These are phyloP conservation scores for Bromus sterilis DNA, from an alignment of 176 grass and related monocot genomes.

Conservation along the genomic window DNA sequence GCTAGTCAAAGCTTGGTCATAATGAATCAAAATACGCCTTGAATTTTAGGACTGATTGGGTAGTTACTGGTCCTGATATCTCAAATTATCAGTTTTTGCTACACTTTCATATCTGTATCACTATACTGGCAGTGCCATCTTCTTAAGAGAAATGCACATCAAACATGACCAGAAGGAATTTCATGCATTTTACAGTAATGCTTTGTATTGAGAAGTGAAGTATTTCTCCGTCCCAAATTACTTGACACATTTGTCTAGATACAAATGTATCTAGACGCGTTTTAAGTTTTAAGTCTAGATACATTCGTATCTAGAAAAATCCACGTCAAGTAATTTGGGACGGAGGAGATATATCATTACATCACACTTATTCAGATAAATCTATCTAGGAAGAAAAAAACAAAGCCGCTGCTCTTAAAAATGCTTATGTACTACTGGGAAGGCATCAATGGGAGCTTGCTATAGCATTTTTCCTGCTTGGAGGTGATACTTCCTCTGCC, in stretches of 20 bases:
- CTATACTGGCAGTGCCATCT: background rate
- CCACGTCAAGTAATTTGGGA: too few species aligned
- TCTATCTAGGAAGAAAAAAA: conserved; percentile 86
- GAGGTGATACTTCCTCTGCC: conserved; percentile 75
- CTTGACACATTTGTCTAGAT: too few species aligned
- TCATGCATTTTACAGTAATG: conserved; percentile 4
- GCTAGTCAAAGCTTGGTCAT: too few species aligned
- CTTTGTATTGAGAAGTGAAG: conserved; percentile 6
- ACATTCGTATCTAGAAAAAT: too few species aligned
- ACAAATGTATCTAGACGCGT: too few species aligned
- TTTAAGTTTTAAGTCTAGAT: too few species aligned
- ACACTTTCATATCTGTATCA: conserved; percentile 17
- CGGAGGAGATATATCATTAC: conserved; percentile 10
- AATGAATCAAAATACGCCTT: background rate
- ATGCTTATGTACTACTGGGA: conserved; percentile 98
- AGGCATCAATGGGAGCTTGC: conserved; percentile 90
- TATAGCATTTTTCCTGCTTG: conserved; percentile 91
- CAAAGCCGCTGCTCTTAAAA: conserved; percentile 91
- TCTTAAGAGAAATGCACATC: background rate
- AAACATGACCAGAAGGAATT: background rate
- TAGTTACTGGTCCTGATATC: conserved; percentile 12
- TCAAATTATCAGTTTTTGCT: background rate
- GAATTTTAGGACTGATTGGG: background rate
- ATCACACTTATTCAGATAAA: conserved; percentile 18
- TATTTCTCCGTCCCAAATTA: too few species aligned